Evolutionary conservation across 1,139 yeast genomes (phyloP), one percentile per base, ranked within the genome.

Genomic region (Meyerozyma carpophila): DNA sequence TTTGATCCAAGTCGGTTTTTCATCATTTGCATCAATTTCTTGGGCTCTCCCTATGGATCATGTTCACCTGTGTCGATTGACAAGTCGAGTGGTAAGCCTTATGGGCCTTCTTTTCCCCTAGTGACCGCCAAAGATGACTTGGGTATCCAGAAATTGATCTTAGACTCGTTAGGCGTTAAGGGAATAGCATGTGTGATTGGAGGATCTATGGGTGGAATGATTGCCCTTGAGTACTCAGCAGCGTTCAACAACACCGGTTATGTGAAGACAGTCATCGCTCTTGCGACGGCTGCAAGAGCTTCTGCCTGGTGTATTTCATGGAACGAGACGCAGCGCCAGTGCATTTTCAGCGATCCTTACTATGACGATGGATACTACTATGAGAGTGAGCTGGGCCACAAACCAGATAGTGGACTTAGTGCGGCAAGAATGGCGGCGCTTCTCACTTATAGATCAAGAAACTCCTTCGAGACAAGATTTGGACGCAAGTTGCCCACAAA

Each of bases 121-220:
- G 89, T 89, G 24, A 91, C 98, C 0, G 86, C 91, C 20, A 80
- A 95, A 50, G 98, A 93, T 58, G 98, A 93, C 56, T 87, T 89
- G 8, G 74, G 75, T 13, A 79, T 93, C n/a, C 98, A 93, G 56
- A 80, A 72, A 52, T 61, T 83, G 45, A 82, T 93, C 5, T 69
- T 93, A 44, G 83, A 79, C 50, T 89, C 88, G 25, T 66, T 93
- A 42, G 89, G 86, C 0, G 88, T 93, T 25, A 75, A 74, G 45
- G 77, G 81, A 44, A 69, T 93, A 36, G 97, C 98, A 1, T 79
- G 84, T 41, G 95, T 87, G 4, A 79, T 93, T 45, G 98, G 98
- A 27, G 98, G 98, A 0, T 91, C 98, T 26, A 93, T 93, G 98
- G 98, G 98, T 32, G 98, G 98, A n/a, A 93, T 93, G 98, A 68